Conservation (phyloP, 2,329 filamentous ascomycete genomes). For the Neonectria magnoliae region DNA sequence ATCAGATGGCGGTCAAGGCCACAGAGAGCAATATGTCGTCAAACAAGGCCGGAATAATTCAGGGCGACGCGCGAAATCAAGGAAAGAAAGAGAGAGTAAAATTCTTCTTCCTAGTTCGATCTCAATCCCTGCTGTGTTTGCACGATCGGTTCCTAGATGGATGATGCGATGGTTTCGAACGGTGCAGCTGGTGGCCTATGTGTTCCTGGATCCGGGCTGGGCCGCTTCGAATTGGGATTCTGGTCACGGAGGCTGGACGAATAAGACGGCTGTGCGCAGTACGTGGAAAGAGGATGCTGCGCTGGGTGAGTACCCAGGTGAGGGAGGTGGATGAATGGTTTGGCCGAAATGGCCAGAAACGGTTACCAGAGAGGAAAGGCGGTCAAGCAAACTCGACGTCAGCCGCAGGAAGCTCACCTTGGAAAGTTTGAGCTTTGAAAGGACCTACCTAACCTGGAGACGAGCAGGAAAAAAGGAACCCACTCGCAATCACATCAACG, state of each 20-base stretch:
- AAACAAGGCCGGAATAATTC: conserved; percentile 4
- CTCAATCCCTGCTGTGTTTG: conserved; percentile 15
- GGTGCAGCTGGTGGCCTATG: conserved; percentile 29
- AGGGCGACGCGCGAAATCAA: neutral
- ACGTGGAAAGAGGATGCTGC: neutral
- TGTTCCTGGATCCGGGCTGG: conserved; percentile 40
- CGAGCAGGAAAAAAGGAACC: neutral
- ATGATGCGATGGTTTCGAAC: conserved; percentile 8
- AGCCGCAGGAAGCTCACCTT: conserved; percentile 10
- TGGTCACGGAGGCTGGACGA: conserved; percentile 13
- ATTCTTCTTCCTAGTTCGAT: neutral
- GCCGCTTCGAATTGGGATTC: conserved; percentile 26
- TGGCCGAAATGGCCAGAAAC: conserved; percentile 23
- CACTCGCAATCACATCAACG: conserved; percentile 8
- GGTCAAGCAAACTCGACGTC: conserved; percentile 26
- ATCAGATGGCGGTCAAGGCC: conserved; percentile 23
- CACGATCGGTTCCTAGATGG: conserved; percentile 5
- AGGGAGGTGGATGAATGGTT: conserved; percentile 22
- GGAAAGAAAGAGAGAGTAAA: conserved; percentile 3
- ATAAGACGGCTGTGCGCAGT: too few relatives aligned
- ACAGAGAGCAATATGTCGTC: conserved; percentile 9
- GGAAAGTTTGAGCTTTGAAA: neutral
- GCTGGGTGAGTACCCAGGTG: neutral
- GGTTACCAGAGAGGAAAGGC: conserved; percentile 38
- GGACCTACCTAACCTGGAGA: conserved; percentile 11